phyloP scores from a whole-genome alignment of 2,329 filamentous ascomycete genomes.

The Parastagonospora avenae region DNA sequence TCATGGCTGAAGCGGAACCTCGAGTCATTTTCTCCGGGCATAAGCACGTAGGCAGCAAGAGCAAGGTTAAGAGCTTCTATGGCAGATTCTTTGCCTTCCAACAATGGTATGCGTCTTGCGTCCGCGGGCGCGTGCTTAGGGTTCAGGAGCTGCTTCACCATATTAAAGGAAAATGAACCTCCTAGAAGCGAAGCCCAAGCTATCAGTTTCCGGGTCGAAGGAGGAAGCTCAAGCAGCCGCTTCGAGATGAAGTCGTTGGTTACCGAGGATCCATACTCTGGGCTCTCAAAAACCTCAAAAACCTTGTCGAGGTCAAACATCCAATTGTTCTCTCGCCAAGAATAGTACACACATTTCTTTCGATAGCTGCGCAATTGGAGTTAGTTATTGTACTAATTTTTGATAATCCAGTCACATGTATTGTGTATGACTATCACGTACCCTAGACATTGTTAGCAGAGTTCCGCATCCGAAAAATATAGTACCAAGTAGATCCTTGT shows the following conservation, averaged over 20 bases:
- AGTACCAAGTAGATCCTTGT: too few relatives aligned
- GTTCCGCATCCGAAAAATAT: too few relatives aligned
- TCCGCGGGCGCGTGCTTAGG: conserved; percentile 63
- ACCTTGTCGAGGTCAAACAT: conserved; percentile 80
- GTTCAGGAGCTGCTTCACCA: conserved; percentile 77
- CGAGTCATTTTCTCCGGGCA: conserved; percentile 83
- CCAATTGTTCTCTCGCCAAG: conserved; percentile 83
- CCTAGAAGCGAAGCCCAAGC: conserved; percentile 87
- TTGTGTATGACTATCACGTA: too few relatives aligned
- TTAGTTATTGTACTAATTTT: too few relatives aligned
- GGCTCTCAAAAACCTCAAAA: conserved; percentile 81
- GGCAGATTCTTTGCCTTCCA: conserved; percentile 67
- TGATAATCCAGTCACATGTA: too few relatives aligned
- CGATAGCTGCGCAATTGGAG: conserved; percentile 57
- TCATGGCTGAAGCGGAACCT: conserved; percentile 87
- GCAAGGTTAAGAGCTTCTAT: conserved; percentile 81
- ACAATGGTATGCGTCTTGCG: conserved; percentile 54
- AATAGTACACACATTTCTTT: conserved; percentile 88
- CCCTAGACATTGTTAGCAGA: too few relatives aligned
- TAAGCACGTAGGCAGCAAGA: conserved; percentile 78
- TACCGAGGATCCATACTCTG: conserved; percentile 77
- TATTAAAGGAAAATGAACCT: conserved; percentile 79
- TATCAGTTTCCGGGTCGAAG: conserved; percentile 75
- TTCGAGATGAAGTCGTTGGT: conserved; percentile 82
- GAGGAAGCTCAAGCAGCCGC: conserved; percentile 75